Evolutionary conservation across 2,329 filamentous ascomycete species (phyloP).

Genomic region (Huntiella moniliformis): DNA sequence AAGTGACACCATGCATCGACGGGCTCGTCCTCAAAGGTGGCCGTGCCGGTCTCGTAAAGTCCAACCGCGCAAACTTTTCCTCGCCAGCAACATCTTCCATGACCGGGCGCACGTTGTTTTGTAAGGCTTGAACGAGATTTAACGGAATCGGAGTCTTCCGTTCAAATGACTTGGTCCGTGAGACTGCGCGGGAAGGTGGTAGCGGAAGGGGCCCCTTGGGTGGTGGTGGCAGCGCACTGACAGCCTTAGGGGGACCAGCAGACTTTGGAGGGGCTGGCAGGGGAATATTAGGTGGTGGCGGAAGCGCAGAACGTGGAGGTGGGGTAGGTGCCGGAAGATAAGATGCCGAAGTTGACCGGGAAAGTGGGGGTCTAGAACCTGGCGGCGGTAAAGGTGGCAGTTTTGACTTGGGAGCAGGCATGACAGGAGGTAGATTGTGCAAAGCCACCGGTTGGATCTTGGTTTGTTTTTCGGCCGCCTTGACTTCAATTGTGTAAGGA

Average conservation of each 20-base stretch:
- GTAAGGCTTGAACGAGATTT: not conserved
- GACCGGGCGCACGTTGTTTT: conserved; percentile 1
- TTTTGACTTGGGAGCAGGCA: not conserved
- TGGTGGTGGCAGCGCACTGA: not conserved
- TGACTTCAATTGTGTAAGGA: not conserved
- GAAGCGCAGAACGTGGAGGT: conserved; percentile 1
- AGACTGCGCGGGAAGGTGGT: not conserved
- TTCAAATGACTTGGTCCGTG: conserved; percentile 1
- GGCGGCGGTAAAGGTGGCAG: not conserved
- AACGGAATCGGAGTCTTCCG: conserved; percentile 1
- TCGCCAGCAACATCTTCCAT: not conserved
- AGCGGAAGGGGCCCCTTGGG: not conserved
- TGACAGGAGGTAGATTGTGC: not conserved
- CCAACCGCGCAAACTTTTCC: not conserved
- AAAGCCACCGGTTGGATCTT: not conserved
- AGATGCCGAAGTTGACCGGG: not conserved
- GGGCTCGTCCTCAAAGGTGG: too few species aligned
- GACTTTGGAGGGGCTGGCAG: not conserved
- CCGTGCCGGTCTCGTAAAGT: too few species aligned
- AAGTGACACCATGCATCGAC: too few species aligned
- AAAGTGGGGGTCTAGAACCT: not conserved
- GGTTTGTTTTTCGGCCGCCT: not conserved
- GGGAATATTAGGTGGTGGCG: conserved; percentile 3
- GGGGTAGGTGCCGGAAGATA: conserved; percentile 4
- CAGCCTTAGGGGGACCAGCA: not conserved